Percentiles rank a stretch among this genome's conserved stretches.
phyloP scores from a whole-genome alignment of 1,284 basidiomycete species.

The Sporisorium graminicola region DNA sequence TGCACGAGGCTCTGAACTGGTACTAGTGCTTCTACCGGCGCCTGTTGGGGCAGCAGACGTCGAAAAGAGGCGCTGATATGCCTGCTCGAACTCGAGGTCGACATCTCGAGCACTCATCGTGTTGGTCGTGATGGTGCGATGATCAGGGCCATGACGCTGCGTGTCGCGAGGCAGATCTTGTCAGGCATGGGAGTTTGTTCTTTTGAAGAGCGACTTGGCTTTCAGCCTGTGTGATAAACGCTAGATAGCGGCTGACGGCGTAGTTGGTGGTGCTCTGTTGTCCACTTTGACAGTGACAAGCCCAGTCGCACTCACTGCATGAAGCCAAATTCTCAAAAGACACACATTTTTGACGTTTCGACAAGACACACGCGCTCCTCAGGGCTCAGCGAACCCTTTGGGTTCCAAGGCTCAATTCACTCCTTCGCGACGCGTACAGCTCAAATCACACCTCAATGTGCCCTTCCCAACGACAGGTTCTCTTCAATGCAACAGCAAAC shows the following conservation, averaged over 20 bases:
- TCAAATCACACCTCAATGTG: background rate
- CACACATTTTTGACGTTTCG: background rate
- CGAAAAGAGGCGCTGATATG: slow-evolving; percentile 38
- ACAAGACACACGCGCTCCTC: background rate
- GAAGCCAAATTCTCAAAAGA: slow-evolving; percentile 5
- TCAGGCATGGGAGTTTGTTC: background rate
- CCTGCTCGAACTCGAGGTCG: slow-evolving; percentile 46
- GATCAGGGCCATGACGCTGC: background rate
- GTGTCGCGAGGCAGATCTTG: background rate
- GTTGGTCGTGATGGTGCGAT: background rate
- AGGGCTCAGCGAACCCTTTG: background rate
- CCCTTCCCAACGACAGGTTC: slow-evolving; percentile 1
- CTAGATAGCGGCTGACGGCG: background rate
- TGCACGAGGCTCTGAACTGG: background rate
- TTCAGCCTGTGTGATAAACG: background rate
- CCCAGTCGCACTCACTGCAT: background rate
- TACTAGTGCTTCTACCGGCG: background rate
- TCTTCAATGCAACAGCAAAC: background rate
- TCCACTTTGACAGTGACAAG: background rate
- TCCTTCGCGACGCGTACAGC: slow-evolving; percentile 15
- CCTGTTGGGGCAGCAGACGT: background rate
- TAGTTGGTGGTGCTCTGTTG: background rate
- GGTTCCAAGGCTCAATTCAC: background rate
- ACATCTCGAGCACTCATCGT: slow-evolving; percentile 39
- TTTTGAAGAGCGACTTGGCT: background rate